A percentile compares a stretch with the other conserved stretches of the same genome.
Conservation (phyloP, 139 green algal species). For the Chlamydomonas sp. region DNA sequence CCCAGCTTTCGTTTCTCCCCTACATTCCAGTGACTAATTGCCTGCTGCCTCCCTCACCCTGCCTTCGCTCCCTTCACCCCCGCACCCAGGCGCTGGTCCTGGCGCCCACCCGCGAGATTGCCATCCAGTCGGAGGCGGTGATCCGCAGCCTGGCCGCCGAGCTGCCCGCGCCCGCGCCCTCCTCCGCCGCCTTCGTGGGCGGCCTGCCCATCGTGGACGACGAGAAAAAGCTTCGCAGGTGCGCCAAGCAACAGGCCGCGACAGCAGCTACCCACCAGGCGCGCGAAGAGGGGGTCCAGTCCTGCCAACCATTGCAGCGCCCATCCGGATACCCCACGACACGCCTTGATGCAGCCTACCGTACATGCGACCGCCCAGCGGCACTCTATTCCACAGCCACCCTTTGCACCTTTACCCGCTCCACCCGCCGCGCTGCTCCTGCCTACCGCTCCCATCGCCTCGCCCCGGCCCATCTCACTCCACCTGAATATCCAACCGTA, state of each 20-base stretch:
- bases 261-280: too few species aligned
- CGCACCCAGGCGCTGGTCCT: conserved; percentile 77
- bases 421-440: too few species aligned
- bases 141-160: conserved; percentile 48
- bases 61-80: background rate
- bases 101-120: conserved; percentile 85
- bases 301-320: too few species aligned
- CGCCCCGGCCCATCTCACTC: too few species aligned
- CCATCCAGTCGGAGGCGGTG: conserved; percentile 75
- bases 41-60: background rate
- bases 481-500: background rate
- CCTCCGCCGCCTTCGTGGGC: conserved; percentile 69
- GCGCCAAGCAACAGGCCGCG: background rate
- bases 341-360: too few species aligned
- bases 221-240: conserved; percentile 68
- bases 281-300: too few species aligned
- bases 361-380: too few species aligned
- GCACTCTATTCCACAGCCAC: too few species aligned
- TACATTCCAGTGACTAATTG: too few species aligned
- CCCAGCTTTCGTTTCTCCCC: background rate
- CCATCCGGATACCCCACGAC: too few species aligned
- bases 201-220: conserved; percentile 72
- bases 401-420: too few species aligned
- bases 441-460: too few species aligned
- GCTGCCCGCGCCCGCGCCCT: conserved; percentile 48